Evolutionary conservation across 1,139 yeast species (phyloP).

Genomic region (Sugiyamaella paludigena): DNA sequence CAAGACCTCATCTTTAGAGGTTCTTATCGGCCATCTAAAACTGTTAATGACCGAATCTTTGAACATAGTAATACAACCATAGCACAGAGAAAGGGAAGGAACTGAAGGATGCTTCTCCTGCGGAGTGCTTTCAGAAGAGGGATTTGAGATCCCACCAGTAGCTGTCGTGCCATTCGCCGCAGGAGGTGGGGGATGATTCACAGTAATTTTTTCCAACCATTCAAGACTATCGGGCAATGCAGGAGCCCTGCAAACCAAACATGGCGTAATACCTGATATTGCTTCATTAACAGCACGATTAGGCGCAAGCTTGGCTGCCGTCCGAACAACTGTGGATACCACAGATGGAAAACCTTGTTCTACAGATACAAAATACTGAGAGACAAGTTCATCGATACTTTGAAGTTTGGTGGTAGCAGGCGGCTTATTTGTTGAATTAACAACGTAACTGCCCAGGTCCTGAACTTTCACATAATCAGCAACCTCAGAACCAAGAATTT

Average conservation of each 20-base stretch:
- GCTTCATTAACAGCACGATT: constrained; percentile 10
- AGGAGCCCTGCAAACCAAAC: constrained; percentile 34
- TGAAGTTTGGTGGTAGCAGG: constrained; percentile 54
- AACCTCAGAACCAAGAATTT: constrained; percentile 66
- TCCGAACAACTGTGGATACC: constrained; percentile 88
- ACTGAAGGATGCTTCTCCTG: constrained; percentile 19
- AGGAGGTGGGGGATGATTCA: constrained; percentile 47
- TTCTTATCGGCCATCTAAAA: constrained; percentile 25
- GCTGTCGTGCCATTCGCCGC: constrained; percentile 16
- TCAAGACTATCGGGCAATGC: constrained; percentile 50
- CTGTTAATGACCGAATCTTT: constrained; percentile 23
- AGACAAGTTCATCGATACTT: constrained; percentile 77
- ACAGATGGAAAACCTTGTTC: constrained; percentile 87
- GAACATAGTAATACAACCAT: constrained; percentile 72
- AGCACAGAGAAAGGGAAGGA: constrained; percentile 46
- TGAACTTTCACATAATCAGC: constrained; percentile 47
- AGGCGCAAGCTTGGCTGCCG: constrained; percentile 70
- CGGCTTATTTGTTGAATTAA: constrained; percentile 19
- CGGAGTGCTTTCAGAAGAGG: constrained; percentile 5
- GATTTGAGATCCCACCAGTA: constrained; percentile 19
- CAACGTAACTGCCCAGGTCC: constrained; percentile 31
- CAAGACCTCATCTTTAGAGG: constrained; percentile 20
- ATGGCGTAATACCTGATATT: constrained; percentile 31
- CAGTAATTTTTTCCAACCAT: constrained; percentile 78
- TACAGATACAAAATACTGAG: constrained; percentile 67